Evolutionary conservation across 1,139 yeast species (phyloP).

Genomic region (Kazachstania sp.): DNA sequence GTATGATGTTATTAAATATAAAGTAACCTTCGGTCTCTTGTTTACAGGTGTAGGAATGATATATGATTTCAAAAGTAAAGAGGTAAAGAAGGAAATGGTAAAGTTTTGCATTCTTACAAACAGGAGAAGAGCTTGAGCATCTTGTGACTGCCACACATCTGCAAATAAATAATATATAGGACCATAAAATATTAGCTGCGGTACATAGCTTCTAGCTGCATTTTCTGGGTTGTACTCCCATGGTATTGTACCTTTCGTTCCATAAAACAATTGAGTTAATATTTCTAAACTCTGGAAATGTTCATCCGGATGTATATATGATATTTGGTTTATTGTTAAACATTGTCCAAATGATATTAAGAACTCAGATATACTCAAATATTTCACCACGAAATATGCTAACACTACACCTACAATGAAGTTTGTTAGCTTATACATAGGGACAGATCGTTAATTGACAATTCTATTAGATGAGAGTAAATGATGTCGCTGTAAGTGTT

Average conservation of each 20-base stretch:
- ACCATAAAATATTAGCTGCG: constrained; percentile 60
- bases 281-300: constrained; percentile 86
- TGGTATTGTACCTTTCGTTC: constrained; percentile 50
- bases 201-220: constrained; percentile 70
- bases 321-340: constrained; percentile 37
- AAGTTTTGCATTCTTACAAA: constrained; percentile 51
- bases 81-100: constrained; percentile 33
- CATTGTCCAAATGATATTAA: constrained; percentile 40
- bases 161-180: constrained; percentile 39
- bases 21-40: constrained; percentile 24
- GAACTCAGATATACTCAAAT: constrained; percentile 34
- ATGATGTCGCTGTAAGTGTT: too few relatives aligned
- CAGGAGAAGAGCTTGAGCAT: constrained; percentile 46
- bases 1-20: constrained; percentile 69
- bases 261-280: constrained; percentile 38
- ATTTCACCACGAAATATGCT: too few relatives aligned
- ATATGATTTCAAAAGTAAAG: background rate
- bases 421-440: too few relatives aligned
- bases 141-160: constrained; percentile 9
- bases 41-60: background rate
- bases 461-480: too few relatives aligned
- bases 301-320: constrained; percentile 96
- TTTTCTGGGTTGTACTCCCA: constrained; percentile 68
- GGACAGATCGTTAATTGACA: too few relatives aligned
- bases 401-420: too few relatives aligned